Evolutionary conservation across 208 protist species (phyloP), one percentile per base, ranked within the genome.

Genomic region (Lotmaria passim): DNA sequence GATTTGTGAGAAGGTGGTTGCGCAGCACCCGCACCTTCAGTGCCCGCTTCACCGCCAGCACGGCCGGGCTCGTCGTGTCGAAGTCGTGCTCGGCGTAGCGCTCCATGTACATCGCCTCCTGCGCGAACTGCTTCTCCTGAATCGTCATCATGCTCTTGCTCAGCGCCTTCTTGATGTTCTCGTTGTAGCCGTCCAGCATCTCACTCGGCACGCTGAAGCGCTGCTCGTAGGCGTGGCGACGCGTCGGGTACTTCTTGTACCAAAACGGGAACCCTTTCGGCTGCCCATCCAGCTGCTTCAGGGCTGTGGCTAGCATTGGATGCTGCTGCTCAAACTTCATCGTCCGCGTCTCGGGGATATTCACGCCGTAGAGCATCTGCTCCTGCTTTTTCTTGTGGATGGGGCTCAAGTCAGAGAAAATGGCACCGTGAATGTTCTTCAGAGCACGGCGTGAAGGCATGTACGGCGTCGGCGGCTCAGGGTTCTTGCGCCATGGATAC

Each of bases 401-500:
- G 2, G 90, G 93, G 28, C 76, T 93, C 11, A 97, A 76, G 30
- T 94, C 82, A 1, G 72, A 77, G 62, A 88, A 95, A 28, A 97
- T 61, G 66, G 93, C 90, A 48, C 93, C 93, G 75, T 97, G 90
- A 8, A 97, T 68, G 56, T 95, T 97, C 79, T 97, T 97, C 0
- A 97, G 78, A 19, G 93, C 93, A 31, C 90, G 87, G 5, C 86
- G 82, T n/a, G 79, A 86, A 7, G 93, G 93, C 87, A 97, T 93
- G 69, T 83, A 85, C 48, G 93, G 93, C 59, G 85, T 94, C 10
- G 93, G 93, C 39, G 89, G 93, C 82, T 97, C 90, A 0, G 93
- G 93, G 73, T 97, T 95, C 74, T 91, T 94, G 63, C 93, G 87
- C 90, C 93, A 97, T 48, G 93, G 93, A 77, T 97, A 97, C 90